Base-by-base conservation (phyloP, 495 filamentous ascomycete genomes). In the Neurospora tetrasperma region DNA sequence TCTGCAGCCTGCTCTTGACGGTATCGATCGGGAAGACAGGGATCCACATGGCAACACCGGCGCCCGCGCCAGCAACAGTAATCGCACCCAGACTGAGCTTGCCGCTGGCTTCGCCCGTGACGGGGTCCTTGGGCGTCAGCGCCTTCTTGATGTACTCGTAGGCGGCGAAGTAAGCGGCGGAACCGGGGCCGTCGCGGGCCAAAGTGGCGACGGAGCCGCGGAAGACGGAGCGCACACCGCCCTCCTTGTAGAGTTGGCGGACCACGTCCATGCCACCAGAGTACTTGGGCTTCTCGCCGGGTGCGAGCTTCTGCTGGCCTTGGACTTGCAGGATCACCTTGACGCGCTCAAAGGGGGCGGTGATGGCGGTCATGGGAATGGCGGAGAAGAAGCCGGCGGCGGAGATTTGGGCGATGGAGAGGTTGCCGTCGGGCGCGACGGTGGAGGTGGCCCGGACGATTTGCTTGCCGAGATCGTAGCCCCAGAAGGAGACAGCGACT, bases 401-500 rank as follows among this genome's bases (percentile, higher is more conserved):
- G 40, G 93, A 94, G 84, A 96, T 91, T 81, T 98, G 96, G 35
- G 87, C 91, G 79, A 97, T 92, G 27, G 90, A 90, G 82, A 92
- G 90, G 73, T 83, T 85, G 77, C 86, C 85, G 81, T 91, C 86
- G 78, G 91, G 83, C 23, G 88, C 80, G 40, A 94, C 89, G 8
- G 85, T 86, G 54, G 90, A 91, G 74, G 92, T 81, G 71, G 81
- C 84, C 76, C 89, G 86, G 70, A 98, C 93, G 75, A 99, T 86
- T 71, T 87, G 85, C 83, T 99, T 97, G 83, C 96, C 96, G 71
- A 97, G 84, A 81, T 97, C 96, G 83, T 97, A 99, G 76, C 96
- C 96, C 93, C 96, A 99, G 88, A 99, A 99, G 80, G 94, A 97
- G 69, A 99, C 94, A 78, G 96, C 96, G 83, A 98, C 94, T 98